Evolutionary conservation across 192 early-diverging fungal genomes (phyloP).

Genomic region (Linnemannia hyalina): DNA sequence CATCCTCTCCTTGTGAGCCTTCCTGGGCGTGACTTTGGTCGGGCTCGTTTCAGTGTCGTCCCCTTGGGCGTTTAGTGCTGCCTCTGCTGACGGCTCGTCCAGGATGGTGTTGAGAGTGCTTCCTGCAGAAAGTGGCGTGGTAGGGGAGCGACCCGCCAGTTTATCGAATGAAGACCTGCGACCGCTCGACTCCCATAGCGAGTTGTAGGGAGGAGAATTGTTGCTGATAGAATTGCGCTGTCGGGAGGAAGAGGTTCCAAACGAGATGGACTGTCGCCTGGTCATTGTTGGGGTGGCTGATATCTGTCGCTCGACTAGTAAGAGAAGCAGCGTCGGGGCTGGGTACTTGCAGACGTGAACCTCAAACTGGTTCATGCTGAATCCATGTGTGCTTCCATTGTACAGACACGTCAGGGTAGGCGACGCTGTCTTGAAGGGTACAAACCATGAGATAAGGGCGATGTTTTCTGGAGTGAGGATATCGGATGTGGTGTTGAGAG

Average conservation of each 20-base stretch:
- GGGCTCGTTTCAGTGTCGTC: not conserved
- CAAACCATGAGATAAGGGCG: conserved; percentile 60
- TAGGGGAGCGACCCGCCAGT: conserved; percentile 12
- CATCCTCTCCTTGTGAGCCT: conserved; percentile 34
- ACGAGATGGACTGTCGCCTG: conserved; percentile 40
- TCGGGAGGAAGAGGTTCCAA: conserved; percentile 12
- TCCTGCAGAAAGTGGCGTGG: conserved; percentile 14
- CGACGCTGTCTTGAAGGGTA: conserved; percentile 46
- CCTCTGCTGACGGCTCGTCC: conserved; percentile 7
- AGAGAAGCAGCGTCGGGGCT: conserved; percentile 62
- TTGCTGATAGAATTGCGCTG: conserved; percentile 23
- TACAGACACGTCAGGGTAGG: conserved; percentile 60
- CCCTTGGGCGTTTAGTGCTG: not conserved
- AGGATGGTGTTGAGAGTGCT: conserved; percentile 25
- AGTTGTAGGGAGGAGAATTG: conserved; percentile 26
- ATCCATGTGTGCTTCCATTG: conserved; percentile 64
- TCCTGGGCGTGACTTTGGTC: not conserved
- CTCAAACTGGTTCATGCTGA: conserved; percentile 70
- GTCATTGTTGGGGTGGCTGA: conserved; percentile 12
- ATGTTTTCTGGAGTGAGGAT: conserved; percentile 56
- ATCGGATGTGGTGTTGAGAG: conserved; percentile 34
- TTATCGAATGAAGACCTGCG: conserved; percentile 22
- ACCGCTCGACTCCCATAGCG: conserved; percentile 12
- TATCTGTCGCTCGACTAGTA: conserved; percentile 51
- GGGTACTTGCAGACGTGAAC: conserved; percentile 70